phyloP scores from a whole-genome alignment of 768 basidiomycete genomes.

The Boletus pseudopeckii region DNA sequence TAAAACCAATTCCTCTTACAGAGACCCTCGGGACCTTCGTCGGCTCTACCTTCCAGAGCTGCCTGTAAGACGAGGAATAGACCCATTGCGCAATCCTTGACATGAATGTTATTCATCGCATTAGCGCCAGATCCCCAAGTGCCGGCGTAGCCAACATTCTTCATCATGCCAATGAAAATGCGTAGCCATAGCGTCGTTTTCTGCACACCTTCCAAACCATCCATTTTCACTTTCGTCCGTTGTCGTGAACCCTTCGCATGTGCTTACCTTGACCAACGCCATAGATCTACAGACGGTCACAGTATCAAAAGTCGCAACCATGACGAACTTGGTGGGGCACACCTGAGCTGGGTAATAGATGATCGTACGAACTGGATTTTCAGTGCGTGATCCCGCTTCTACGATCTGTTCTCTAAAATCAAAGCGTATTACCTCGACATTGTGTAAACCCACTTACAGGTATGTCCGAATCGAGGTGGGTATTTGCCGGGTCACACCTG shows the following conservation, averaged over 20 bases:
- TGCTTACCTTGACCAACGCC: slow-evolving; percentile 39
- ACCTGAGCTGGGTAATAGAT: slow-evolving; percentile 39
- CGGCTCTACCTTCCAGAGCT: slow-evolving; percentile 39
- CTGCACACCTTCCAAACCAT: slow-evolving; percentile 28
- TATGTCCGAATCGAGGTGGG: slow-evolving; percentile 34
- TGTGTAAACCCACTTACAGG: slow-evolving; percentile 15
- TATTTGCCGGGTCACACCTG: slow-evolving; percentile 30
- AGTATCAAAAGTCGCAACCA: background rate
- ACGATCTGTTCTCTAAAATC: slow-evolving; percentile 28
- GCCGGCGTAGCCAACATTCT: slow-evolving; percentile 35
- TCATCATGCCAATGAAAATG: slow-evolving; percentile 34
- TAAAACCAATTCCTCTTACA: slow-evolving; percentile 27
- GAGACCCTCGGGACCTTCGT: slow-evolving; percentile 40
- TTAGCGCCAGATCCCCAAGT: slow-evolving; percentile 43
- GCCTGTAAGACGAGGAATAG: slow-evolving; percentile 37
- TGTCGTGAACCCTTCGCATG: background rate
- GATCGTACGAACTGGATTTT: slow-evolving; percentile 42
- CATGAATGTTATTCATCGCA: slow-evolving; percentile 37
- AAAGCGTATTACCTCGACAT: background rate
- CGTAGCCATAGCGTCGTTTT: slow-evolving; percentile 38
- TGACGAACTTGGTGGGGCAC: background rate
- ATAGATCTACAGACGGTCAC: slow-evolving; percentile 33
- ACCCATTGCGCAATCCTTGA: slow-evolving; percentile 38
- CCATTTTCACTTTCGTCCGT: background rate
- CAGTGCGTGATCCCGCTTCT: slow-evolving; percentile 38